Percentiles rank a stretch among this genome's conserved stretches.
Evolutionary conservation across 768 basidiomycete genomes (phyloP).

Genomic region (Trametopsis cervina): DNA sequence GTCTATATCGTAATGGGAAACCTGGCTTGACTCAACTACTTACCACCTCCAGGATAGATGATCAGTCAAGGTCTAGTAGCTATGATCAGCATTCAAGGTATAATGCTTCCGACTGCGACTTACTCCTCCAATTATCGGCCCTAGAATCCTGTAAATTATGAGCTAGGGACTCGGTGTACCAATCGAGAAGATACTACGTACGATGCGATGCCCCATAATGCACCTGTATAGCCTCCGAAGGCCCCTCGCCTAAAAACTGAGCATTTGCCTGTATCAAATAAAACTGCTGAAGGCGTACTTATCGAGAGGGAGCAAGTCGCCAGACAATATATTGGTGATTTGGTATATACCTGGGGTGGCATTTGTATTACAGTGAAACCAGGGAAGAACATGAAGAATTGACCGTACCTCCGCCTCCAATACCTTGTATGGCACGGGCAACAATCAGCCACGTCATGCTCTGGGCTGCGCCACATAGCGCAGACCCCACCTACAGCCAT

Average conservation of each 20-base stretch:
- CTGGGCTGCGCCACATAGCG: conserved; percentile 37
- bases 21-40: no score
- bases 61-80: no score
- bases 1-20: conserved; percentile 4
- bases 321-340: conserved; percentile 30
- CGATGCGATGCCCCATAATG: conserved; percentile 35
- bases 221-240: conserved; percentile 31
- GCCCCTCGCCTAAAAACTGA: conserved; percentile 28
- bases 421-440: conserved; percentile 35
- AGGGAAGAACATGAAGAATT: background rate
- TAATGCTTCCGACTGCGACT: no score
- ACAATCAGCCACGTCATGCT: conserved; percentile 36
- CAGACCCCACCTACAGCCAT: conserved; percentile 28
- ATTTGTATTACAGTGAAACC: background rate
- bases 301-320: conserved; percentile 31
- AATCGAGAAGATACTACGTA: no score
- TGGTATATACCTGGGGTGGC: conserved; percentile 21
- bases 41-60: no score
- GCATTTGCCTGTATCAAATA: background rate
- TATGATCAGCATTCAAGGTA: no score
- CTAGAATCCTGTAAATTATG: no score
- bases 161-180: no score
- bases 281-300: conserved; percentile 24
- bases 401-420: conserved; percentile 31
- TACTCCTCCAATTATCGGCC: no score